Conservation (phyloP, 139 green algal species). For the Volvox reticuliferus region DNA sequence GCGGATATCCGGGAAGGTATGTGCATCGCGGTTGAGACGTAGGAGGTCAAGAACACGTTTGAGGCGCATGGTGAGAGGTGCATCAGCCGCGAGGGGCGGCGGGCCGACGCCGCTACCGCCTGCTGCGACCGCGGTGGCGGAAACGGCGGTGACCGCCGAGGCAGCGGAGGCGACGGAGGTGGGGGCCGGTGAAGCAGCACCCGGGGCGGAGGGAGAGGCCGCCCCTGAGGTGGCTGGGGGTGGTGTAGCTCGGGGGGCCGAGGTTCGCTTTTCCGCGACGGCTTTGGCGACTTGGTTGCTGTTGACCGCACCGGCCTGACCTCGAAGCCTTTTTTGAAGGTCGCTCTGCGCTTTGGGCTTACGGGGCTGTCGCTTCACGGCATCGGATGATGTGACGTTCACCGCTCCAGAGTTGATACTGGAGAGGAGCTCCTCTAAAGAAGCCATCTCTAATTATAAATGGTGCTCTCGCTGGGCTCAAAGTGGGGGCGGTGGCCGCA, state of each 20-base stretch:
- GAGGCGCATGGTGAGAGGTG: constrained; percentile 14
- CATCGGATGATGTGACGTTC: neutral
- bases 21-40: constrained; percentile 5
- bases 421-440: constrained; percentile 20
- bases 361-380: constrained; percentile 28
- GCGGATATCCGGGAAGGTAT: constrained; percentile 10
- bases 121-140: neutral
- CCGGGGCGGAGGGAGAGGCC: neutral
- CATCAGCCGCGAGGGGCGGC: neutral
- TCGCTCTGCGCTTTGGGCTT: constrained; percentile 41
- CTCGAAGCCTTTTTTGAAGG: constrained; percentile 9
- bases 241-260: neutral
- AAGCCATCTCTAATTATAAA: neutral
- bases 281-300: constrained; percentile 2
- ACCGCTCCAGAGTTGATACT: constrained; percentile 19
- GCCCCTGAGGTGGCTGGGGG: neutral
- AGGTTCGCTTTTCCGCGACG: neutral
- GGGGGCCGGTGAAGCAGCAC: neutral
- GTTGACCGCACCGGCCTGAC: constrained; percentile 14
- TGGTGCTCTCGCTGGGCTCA: neutral
- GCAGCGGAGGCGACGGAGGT: neutral
- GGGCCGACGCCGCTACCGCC: neutral
- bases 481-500: neutral
- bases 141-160: neutral
- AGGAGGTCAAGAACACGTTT: constrained; percentile 35